Percentiles rank a stretch among this genome's conserved stretches.
These are phyloP conservation scores for Oryza coarctata DNA, from an alignment of 176 grass and related monocot species.

Conservation along the genomic window DNA sequence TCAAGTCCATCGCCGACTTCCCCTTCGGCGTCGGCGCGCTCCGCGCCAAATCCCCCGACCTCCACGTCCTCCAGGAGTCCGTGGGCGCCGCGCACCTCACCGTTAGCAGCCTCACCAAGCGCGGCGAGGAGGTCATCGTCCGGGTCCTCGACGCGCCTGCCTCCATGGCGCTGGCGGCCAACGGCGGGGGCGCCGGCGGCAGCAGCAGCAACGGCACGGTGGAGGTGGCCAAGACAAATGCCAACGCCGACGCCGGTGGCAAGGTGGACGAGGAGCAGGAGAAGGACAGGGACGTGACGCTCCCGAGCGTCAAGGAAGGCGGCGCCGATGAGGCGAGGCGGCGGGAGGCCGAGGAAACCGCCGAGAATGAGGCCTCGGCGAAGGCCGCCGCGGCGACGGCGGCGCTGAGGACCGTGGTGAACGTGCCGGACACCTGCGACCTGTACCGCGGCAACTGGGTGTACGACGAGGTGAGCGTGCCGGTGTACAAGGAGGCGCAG, in stretches of 20 bases:
- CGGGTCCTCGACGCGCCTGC: slow-evolving; percentile 30
- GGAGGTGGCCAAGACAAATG: not conserved
- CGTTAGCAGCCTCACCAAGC: slow-evolving; percentile 42
- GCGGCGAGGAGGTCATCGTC: slow-evolving; percentile 55
- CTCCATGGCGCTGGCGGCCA: not conserved
- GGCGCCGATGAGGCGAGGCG: slow-evolving; percentile 32
- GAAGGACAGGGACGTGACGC: slow-evolving; percentile 73
- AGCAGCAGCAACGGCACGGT: not conserved
- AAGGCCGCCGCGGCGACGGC: slow-evolving; percentile 42
- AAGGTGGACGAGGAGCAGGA: slow-evolving; percentile 52
- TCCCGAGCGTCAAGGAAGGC: slow-evolving; percentile 48
- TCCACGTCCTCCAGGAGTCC: slow-evolving; percentile 66
- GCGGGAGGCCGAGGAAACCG: slow-evolving; percentile 48
- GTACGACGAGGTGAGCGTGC: slow-evolving; percentile 70
- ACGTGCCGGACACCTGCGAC: slow-evolving; percentile 73
- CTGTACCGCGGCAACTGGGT: slow-evolving; percentile 77
- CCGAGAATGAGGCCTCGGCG: slow-evolving; percentile 45
- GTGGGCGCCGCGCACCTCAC: slow-evolving; percentile 52
- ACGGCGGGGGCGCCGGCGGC: not conserved
- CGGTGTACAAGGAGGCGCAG: slow-evolving; percentile 73
- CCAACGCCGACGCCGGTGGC: slow-evolving; percentile 9
- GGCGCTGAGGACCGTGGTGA: slow-evolving; percentile 45
- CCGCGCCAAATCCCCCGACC: slow-evolving; percentile 47
- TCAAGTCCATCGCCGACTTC: slow-evolving; percentile 88
- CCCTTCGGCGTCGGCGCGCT: slow-evolving; percentile 55